phyloP scores from a whole-genome alignment of 257 asterid genomes.

The Solanum ossicruentum region DNA sequence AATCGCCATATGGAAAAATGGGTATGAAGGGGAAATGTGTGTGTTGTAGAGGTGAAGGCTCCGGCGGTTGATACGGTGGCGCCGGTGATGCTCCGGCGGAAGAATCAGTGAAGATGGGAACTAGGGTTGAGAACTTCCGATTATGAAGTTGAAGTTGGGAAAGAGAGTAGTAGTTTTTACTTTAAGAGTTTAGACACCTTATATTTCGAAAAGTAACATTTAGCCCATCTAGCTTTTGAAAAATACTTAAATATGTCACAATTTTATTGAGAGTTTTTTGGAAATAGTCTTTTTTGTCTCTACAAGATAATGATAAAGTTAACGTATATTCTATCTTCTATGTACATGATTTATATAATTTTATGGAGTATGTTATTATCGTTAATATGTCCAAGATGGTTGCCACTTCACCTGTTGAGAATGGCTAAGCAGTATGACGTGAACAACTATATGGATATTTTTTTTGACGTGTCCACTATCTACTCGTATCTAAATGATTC shows the following conservation, averaged over 20 bases:
- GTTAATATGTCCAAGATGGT: not conserved
- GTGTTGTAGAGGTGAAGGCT: not conserved
- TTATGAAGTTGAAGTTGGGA: not conserved
- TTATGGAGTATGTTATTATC: too few species aligned
- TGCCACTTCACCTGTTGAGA: not conserved
- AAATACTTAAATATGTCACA: not conserved
- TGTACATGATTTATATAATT: too few species aligned
- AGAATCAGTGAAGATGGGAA: not conserved
- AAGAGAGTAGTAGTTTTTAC: not conserved
- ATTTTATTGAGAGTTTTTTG: too few species aligned
- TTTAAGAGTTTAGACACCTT: not conserved
- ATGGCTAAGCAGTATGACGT: not conserved
- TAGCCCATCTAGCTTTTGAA: not conserved
- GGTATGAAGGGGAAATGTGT: not conserved
- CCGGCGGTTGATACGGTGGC: not conserved
- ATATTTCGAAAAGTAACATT: not conserved
- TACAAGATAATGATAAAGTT: too few species aligned
- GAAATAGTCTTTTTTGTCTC: fast-evolving
- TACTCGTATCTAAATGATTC: too few species aligned
- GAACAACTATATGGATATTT: not conserved
- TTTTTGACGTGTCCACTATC: too few species aligned
- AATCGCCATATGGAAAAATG: not conserved
- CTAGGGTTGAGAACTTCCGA: not conserved
- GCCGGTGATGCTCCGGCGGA: not conserved
- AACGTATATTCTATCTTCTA: too few species aligned